Evolutionary conservation across 2,329 filamentous ascomycete genomes (phyloP), one percentile per base, ranked within the genome.

Genomic region (Herpotrichia juniperi): DNA sequence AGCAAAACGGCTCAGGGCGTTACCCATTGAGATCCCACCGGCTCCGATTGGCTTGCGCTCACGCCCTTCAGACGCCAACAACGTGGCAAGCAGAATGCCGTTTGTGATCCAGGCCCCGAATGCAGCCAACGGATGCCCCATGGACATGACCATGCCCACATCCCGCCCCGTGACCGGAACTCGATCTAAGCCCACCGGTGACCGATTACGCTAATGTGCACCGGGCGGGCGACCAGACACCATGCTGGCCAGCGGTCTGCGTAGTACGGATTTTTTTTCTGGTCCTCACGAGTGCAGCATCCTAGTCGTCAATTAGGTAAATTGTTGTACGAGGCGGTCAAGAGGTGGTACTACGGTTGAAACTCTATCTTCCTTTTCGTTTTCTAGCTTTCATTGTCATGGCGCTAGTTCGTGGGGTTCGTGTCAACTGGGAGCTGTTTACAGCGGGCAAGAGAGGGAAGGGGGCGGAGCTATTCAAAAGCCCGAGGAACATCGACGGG

Each of bases 101-200:
- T 34, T 34, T 34, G 31, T n/a, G n/a, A 11, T 12, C 26, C 26
- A 28, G n/a, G 5, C 34, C 34, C 16, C 11, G 34, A 17, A n/a
- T 17, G 8, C 17, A 37, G 34, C 34, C 34, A 17, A 37, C 34
- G 17, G 31, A 14, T 34, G 14, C 31, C 31, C 31, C 31, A 14
- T 9, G 14, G 31, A 16, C 34, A 24, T 42, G 25, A 26, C 35
- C 35, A 11, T 34, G 30, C 30, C 17, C 28, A 17, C 48, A 34
- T 31, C 32, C 22, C 31, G 43, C 42, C 49, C 30, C 53, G 49
- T 56, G 53, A 56, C 53, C 45, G 42, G 34, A 40, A 31, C 17
- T 28, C 21, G 19, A 32, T 42, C 42, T 47, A 46, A 40, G 48
- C 42, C 32, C 46, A 42, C 12, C 14, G 21, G 47, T 32, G 22